Evolutionary conservation across 257 asterid species (phyloP), one percentile per base, ranked within the genome.

Genomic region (Solanum tarapatanum): DNA sequence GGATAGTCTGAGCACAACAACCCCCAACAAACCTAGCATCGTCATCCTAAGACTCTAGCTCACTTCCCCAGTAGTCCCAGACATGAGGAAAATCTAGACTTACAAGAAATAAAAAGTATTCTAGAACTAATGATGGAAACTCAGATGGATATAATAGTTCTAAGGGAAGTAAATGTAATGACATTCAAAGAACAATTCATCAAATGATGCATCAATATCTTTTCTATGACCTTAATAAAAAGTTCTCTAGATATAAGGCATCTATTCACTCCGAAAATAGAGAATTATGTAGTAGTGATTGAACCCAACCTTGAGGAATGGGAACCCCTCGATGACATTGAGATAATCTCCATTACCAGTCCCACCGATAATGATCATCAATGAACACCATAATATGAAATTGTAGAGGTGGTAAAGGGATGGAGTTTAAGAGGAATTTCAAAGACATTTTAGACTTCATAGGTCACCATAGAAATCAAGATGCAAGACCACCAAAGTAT

Each of bases 201-300:
- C 3, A 69, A 28, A 68, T 1, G 1, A 28, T 6, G 8, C 37
- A 13, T 69, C 37, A 11, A 28, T 69, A 69, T 69, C 2, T 69
- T 7, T 1, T 4, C 23, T 6, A 0, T 19, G 0, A 28, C 19
- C 32, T 32, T 28, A 7, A 7, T 26, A 13, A 69, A 66, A 66
- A 5, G 35, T 16, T 66, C 4, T 11, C 2, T 66, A 12, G 74
- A 66, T 66, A 66, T 66, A 24, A 26, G 4, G 7, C 16, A 4
- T 24, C 35, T 1, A 26, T 0, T 5, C 2, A 26, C 19, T 26
- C 4, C 32, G 0, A 0, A n/a, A 11, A n/a, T 0, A 26, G 4
- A 8, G 7, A 26, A 66, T 7, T 66, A 11, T 1, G 21, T 7
- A 21, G 68, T 58, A 21, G 24, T 58, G 8, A 58, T 58, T 58